Evolutionary conservation across 1,284 basidiomycete genomes (phyloP), one percentile per base, ranked within the genome.

Genomic region (Gymnopus androsaceus): DNA sequence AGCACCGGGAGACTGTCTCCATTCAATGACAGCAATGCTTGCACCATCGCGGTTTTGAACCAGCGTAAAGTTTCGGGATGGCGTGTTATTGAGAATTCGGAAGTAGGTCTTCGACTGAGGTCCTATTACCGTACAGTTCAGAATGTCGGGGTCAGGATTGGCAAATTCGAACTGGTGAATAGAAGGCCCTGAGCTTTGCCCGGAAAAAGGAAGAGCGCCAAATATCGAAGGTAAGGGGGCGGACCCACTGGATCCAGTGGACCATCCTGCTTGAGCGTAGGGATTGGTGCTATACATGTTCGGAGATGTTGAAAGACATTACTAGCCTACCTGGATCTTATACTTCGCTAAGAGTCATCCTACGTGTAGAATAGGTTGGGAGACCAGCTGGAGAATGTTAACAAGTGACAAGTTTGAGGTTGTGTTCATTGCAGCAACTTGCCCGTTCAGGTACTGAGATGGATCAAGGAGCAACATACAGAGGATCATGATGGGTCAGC

Each of bases 241-340:
- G 33, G 59, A 59, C 21, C 62, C 61, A 28, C 57, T 55, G 0
- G 65, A 61, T 58, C 66, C 67, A 40, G 50, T 55, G n/a, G n/a
- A n/a, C 69, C 69, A 71, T 7, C 64, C 67, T 25, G 61, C 68
- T 59, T 69, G 68, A 42, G 63, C 66, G 57, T 67, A 71, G 36
- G 69, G 69, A 44, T 71, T 71, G 40, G 59, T 66, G 28, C 52
- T 56, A 51, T 59, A 64, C 66, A 68, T 67, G 36, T 38, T 25
- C n/a, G 25, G 11, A 48, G n/a, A 28, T 15, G 15, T 19, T 38
- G 48, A 4, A 25, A 36, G 23, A 50, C 14, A 7, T n/a, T n/a
- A n/a, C n/a, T n/a, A n/a, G n/a, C n/a, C n/a, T n/a, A n/a, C n/a
- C n/a, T n/a, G n/a, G n/a, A n/a, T n/a, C n/a, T n/a, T n/a, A n/a